Percentiles rank a stretch among this genome's conserved stretches.
Evolutionary conservation across 345 rosid genomes (phyloP).

Genomic region (Turnera subulata): DNA sequence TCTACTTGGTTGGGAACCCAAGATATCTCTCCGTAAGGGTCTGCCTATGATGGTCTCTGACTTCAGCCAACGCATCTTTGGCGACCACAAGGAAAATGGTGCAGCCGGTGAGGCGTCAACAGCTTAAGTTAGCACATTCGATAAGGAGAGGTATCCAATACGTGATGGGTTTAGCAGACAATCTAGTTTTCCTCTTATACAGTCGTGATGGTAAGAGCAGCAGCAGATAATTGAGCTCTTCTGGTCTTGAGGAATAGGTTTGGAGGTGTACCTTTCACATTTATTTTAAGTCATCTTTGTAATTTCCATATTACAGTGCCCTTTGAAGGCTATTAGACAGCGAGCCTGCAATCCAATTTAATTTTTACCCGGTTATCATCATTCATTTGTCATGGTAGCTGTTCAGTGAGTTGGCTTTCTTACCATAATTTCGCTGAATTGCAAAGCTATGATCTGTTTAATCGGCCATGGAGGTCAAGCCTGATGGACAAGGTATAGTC

Average conservation of each 20-base stretch:
- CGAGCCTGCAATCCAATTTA: conserved; percentile 5
- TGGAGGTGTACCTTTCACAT: conserved; percentile 10
- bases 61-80: conserved; percentile 87
- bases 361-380: not conserved
- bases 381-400: no score
- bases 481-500: no score
- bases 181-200: not conserved
- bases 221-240: conserved; percentile 5
- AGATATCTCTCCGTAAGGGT: conserved; percentile 78
- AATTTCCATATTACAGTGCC: conserved; percentile 1
- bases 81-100: conserved; percentile 72
- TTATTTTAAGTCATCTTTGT: conserved; percentile 6
- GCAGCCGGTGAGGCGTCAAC: conserved; percentile 28
- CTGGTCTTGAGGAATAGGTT: conserved; percentile 8
- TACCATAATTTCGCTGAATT: no score
- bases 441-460: no score
- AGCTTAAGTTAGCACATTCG: conserved; percentile 24
- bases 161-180: not conserved
- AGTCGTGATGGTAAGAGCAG: not conserved
- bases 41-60: conserved; percentile 92
- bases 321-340: conserved; percentile 12
- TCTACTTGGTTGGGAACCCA: conserved; percentile 90
- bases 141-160: not conserved
- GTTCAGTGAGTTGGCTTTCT: no score
- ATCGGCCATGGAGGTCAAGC: no score